These are phyloP conservation scores for Saccharomyces jurei DNA, from an alignment of 805 yeast genomes.

Conservation along the genomic window DNA sequence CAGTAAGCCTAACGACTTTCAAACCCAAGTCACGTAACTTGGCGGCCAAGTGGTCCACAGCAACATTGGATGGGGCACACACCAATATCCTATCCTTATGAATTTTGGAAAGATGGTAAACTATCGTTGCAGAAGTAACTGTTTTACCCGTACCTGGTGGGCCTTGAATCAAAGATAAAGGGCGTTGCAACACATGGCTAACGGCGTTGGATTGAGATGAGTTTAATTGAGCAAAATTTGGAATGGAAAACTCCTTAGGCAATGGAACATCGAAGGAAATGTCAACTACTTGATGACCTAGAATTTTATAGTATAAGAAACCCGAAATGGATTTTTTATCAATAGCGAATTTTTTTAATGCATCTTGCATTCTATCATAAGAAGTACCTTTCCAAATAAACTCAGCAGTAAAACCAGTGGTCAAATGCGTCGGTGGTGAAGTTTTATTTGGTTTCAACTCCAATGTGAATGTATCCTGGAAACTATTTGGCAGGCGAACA, in stretches of 20 bases:
- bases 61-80: constrained; percentile 94
- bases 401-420: constrained; percentile 69
- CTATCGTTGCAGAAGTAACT: constrained; percentile 82
- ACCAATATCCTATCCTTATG: constrained; percentile 64
- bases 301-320: constrained; percentile 63
- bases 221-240: constrained; percentile 63
- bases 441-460: constrained; percentile 45
- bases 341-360: constrained; percentile 64
- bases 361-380: constrained; percentile 75
- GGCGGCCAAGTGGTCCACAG: constrained; percentile 81
- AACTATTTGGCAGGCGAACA: constrained; percentile 58
- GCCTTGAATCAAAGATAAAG: constrained; percentile 80
- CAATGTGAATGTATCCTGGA: constrained; percentile 60
- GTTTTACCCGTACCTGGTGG: constrained; percentile 98
- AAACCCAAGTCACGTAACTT: constrained; percentile 65
- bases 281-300: constrained; percentile 71
- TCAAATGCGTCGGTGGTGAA: constrained; percentile 45
- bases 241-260: constrained; percentile 55
- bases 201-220: constrained; percentile 77
- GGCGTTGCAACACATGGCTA: constrained; percentile 54
- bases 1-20: constrained; percentile 68
- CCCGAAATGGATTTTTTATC: constrained; percentile 62
- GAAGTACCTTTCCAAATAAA: constrained; percentile 86
- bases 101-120: constrained; percentile 61
- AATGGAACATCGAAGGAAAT: constrained; percentile 52